Conservation (phyloP, 805 yeast genomes). For the Barnettozyma siamensis region DNA sequence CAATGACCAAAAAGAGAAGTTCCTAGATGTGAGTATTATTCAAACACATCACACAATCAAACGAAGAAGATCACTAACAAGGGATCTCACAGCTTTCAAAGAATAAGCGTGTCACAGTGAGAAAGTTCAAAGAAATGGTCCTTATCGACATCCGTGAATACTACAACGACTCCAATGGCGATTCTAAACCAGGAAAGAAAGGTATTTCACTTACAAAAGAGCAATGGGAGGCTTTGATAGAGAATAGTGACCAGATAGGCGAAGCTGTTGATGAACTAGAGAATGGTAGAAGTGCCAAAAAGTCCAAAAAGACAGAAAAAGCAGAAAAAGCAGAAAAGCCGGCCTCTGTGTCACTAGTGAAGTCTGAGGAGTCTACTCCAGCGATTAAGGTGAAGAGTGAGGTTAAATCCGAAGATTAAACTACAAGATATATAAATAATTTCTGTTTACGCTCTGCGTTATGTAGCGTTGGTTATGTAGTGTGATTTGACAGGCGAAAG, state of each 20-base stretch:
- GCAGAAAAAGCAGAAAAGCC: conserved; percentile 19
- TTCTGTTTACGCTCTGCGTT: not conserved
- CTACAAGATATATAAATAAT: no score
- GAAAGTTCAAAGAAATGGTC: conserved; percentile 59
- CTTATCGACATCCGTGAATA: conserved; percentile 83
- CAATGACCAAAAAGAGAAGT: conserved; percentile 6
- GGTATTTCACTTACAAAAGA: conserved; percentile 58
- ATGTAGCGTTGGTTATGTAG: not conserved
- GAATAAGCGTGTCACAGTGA: conserved; percentile 67
- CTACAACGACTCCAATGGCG: conserved; percentile 52
- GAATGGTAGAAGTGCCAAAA: conserved; percentile 24
- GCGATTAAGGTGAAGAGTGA: conserved; percentile 14
- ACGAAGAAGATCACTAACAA: not conserved
- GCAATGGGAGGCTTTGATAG: conserved; percentile 46
- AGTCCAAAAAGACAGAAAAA: conserved; percentile 22
- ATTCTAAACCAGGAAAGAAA: conserved; percentile 76
- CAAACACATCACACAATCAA: not conserved
- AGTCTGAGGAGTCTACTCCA: conserved; percentile 23
- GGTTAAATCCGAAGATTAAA: conserved; percentile 26
- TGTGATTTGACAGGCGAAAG: no score
- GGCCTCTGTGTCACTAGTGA: not conserved
- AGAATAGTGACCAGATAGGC: conserved; percentile 40
- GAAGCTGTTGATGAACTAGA: conserved; percentile 40
- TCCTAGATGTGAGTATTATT: conserved; percentile 6
- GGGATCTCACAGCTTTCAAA: conserved; percentile 37